Base-by-base conservation (phyloP, 2,329 filamentous ascomycete genomes). In the Spiromastix sp. region DNA sequence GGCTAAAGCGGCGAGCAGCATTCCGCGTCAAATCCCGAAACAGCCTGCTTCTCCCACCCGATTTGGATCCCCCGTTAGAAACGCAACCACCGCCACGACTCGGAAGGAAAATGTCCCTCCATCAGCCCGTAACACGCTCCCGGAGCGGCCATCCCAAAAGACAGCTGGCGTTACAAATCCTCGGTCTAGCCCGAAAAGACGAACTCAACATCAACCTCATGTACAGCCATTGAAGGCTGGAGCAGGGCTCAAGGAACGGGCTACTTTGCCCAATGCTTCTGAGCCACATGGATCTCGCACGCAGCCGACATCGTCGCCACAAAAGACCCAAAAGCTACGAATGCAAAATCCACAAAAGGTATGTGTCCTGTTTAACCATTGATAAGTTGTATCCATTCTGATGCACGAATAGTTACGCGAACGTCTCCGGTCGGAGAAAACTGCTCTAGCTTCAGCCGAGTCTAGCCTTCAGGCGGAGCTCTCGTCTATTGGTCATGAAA, bases 361-460 rank as follows among this genome's bases (percentile, higher is more conserved):
- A 49, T 29, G 40, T 30, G 13, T 20, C 16, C 22, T 10, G 5
- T 4, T 26, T 18, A 12, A n/a, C 12, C 24, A n/a, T 34, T n/a
- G 15, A 15, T n/a, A 10, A 13, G 5, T 33, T 34, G 24, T 18
- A 12, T 27, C 20, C 10, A 31, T 27, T 31, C 37, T 47, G 38
- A 43, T 30, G 8, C 17, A 32, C 26, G n/a, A 30, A 36, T 43
- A 64, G 58, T 63, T 79, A 28, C 81, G 87, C 12, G 87, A 95
- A 61, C 79, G 89, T 21, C 69, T 95, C 1, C 81, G 89, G 48
- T 79, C 75, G 31, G 86, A 94, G 55, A 85, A 86, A 57, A 77
- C 74, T 37, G 73, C 79, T 0, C 75, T 87, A 11, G 74, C 77
- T 4, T 75, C 78, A 6, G 77, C 79, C 0, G 83, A 87, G 42